A percentile compares a stretch with the other conserved stretches of the same genome.
phyloP scores from a whole-genome alignment of 345 rosid species.

The Rhodamnia argentea region DNA sequence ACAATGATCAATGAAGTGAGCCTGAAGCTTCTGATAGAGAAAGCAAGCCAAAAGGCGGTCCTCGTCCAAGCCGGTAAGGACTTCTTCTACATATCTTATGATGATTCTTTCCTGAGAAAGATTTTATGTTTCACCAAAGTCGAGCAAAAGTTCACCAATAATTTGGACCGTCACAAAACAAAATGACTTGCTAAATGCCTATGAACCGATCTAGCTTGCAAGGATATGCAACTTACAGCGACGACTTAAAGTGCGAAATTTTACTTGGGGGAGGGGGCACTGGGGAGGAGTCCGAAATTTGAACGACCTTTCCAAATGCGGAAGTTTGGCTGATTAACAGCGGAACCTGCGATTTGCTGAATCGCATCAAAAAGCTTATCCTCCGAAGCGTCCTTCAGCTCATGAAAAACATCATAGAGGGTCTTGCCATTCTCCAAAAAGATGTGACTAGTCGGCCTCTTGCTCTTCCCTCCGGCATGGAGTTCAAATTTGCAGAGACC shows the following conservation, averaged over 20 bases:
- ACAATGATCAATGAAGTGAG: too few species aligned
- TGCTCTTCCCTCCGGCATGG: slow-evolving; percentile 49
- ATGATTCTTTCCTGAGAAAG: too few species aligned
- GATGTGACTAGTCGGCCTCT: slow-evolving; percentile 46
- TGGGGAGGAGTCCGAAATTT: not conserved
- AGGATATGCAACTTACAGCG: not conserved
- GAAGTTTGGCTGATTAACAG: slow-evolving; percentile 34
- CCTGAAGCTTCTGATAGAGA: too few species aligned
- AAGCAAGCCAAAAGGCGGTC: too few species aligned
- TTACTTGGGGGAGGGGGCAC: not conserved
- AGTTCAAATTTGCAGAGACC: slow-evolving; percentile 41
- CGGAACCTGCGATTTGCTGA: slow-evolving; percentile 29
- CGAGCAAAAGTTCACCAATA: not conserved
- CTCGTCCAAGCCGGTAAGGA: too few species aligned
- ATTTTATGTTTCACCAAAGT: not conserved
- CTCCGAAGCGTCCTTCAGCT: slow-evolving; percentile 41
- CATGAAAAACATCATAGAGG: slow-evolving; percentile 39
- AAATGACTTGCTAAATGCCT: not conserved
- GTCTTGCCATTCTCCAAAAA: slow-evolving; percentile 53
- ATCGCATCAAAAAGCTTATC: slow-evolving; percentile 29
- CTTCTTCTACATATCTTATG: too few species aligned
- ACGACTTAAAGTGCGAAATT: too few species aligned
- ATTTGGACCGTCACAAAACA: not conserved
- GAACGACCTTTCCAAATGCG: slow-evolving; percentile 34
- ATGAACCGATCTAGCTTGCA: not conserved